Base-by-base conservation (phyloP, 2,329 filamentous ascomycete genomes). In the Akanthomyces muscarius region DNA sequence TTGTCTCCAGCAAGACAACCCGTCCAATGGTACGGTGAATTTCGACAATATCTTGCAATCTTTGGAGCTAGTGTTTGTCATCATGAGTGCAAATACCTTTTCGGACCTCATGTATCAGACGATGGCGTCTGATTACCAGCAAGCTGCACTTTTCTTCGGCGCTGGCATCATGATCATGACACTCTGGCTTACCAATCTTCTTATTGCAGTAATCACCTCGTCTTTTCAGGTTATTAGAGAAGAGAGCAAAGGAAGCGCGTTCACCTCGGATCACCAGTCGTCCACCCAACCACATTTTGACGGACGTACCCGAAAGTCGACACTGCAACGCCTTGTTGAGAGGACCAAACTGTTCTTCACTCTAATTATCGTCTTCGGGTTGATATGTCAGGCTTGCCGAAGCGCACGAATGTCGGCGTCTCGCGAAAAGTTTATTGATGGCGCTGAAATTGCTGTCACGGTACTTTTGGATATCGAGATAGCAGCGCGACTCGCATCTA, bases 61-160 rank as follows among this genome's bases (percentile, higher is more conserved):
- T 0, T 78, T 98, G 59, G 92, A 99, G 76, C 81, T 98, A 63
- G 93, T 99, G 2, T 99, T 99, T 72, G 92, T 99, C 58, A 89
- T 99, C 72, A 99, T 99, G 91, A 97, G 92, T 70, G 94, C 92
- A 55, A 99, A 99, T 73, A 99, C 95, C 0, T 99, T 96, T 75
- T 90, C 92, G 1, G 92, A 98, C 74, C 79, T 98, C 60, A 92
- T 99, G 81, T 99, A 99, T 75, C 90, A 92, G 69, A 92, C 94
- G 5, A 92, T 90, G 60, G 87, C 96, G 71, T 96, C 91, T 30
- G 95, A 99, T 73, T 98, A 96, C 70, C 83, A 96, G 7, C 85
- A 91, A 18, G 87, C 92, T 4, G 91, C 93, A 1, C 79, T 98
- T 3, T 99, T 88, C 71, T 89, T 89, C 62, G 86, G 82, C 30